Percentiles rank a stretch among this genome's conserved stretches.
Evolutionary conservation across 2,329 filamentous ascomycete genomes (phyloP).

Genomic region (Colletotrichum tanaceti): DNA sequence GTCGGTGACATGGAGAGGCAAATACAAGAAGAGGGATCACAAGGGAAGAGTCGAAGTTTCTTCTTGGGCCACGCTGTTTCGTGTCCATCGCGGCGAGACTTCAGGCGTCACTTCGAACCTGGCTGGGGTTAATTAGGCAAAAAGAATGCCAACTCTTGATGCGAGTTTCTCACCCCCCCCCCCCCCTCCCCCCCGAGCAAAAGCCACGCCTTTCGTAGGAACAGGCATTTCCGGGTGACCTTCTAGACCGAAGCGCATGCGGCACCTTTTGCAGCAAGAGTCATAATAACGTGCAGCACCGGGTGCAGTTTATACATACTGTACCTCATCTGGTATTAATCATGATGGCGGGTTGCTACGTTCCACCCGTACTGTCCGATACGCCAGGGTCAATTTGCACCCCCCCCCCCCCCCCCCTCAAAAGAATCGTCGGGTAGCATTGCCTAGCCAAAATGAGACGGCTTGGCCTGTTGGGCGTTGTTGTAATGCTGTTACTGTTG

Average conservation of each 20-base stretch:
- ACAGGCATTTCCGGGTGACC: background rate
- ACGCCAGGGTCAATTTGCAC: background rate
- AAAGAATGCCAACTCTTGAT: background rate
- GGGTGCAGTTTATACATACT: no score
- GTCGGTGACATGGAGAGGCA: background rate
- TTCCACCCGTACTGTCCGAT: background rate
- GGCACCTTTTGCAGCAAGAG: background rate
- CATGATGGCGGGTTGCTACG: conserved; percentile 6
- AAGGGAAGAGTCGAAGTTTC: no score
- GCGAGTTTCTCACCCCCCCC: no score
- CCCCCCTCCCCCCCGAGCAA: no score
- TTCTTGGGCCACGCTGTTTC: background rate
- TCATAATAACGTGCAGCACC: conserved; percentile 8
- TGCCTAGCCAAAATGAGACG: conserved; percentile 5
- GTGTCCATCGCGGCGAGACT: background rate
- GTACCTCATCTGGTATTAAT: conserved; percentile 19
- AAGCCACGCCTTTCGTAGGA: conserved; percentile 12
- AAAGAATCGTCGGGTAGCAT: conserved; percentile 19
- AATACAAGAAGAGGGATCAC: no score
- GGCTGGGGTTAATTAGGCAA: no score
- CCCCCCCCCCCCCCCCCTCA: background rate
- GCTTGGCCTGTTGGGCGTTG: conserved; percentile 3
- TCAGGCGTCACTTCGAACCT: background rate
- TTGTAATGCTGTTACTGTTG: no score
- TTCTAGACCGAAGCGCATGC: conserved; percentile 17